Conservation (phyloP, 192 early-diverging fungal genomes). For the Rhizophlyctis rosea region DNA sequence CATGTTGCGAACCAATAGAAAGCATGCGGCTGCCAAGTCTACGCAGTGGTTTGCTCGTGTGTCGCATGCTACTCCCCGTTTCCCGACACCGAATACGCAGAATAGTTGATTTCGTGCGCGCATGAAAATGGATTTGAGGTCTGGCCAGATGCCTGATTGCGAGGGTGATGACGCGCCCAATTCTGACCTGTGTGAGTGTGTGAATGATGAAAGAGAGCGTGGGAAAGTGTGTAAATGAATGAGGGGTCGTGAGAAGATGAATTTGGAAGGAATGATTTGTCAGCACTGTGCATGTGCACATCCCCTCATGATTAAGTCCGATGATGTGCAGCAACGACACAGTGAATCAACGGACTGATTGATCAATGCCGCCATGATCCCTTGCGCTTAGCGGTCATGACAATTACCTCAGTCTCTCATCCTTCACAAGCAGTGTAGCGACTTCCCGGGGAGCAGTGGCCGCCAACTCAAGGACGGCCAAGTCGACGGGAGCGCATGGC, state of each 20-base stretch:
- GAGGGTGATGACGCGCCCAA: background rate
- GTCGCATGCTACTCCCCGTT: conserved; percentile 32
- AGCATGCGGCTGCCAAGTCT: conserved; percentile 30
- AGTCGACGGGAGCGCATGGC: background rate
- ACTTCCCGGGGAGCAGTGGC: conserved; percentile 5
- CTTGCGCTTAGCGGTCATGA: background rate
- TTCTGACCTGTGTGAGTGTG: background rate
- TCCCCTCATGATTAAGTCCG: background rate
- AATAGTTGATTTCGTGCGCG: conserved; percentile 29
- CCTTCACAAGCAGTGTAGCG: conserved; percentile 10
- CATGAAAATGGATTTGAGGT: conserved; percentile 15
- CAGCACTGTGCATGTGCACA: background rate
- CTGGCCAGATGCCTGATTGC: conserved; percentile 11
- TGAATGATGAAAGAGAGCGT: background rate
- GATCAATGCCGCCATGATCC: background rate
- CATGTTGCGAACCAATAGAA: conserved; percentile 42
- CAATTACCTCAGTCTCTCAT: conserved; percentile 14
- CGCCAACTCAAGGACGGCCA: conserved; percentile 12
- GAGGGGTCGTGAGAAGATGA: background rate
- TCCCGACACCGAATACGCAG: conserved; percentile 30
- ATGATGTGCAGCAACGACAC: background rate
- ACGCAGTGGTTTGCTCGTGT: conserved; percentile 21
- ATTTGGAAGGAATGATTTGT: background rate
- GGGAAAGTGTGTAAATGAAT: background rate
- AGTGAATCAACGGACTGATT: background rate